Percentiles rank a stretch among this genome's conserved stretches.
Evolutionary conservation across 2,329 filamentous ascomycete species (phyloP).

Genomic region (Scleromitrula shiraiana): DNA sequence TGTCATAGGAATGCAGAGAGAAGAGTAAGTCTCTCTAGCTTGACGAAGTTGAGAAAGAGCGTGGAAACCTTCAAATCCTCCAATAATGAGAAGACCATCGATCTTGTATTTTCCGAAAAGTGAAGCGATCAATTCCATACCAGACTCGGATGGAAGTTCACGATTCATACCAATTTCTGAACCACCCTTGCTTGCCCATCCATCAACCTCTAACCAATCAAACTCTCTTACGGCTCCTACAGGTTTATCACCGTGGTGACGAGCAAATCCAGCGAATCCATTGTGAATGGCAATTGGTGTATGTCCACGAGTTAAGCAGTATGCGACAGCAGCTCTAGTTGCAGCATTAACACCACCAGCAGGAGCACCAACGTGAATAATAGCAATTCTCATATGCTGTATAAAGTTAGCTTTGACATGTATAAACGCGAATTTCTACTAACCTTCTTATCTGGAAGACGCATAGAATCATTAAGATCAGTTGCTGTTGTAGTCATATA

Average conservation of each 20-base stretch:
- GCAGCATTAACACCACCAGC: slow-evolving; percentile 98
- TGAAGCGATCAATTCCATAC: slow-evolving; percentile 73
- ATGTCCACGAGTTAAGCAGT: slow-evolving; percentile 87
- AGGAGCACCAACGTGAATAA: slow-evolving; percentile 93
- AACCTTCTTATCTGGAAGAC: slow-evolving; percentile 64
- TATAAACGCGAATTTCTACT: slow-evolving; percentile 22
- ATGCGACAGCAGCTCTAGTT: slow-evolving; percentile 84
- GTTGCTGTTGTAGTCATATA: slow-evolving; percentile 88
- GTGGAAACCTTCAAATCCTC: slow-evolving; percentile 95
- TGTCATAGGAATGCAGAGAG: slow-evolving; percentile 86
- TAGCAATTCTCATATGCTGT: slow-evolving; percentile 83
- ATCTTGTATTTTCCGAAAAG: slow-evolving; percentile 83
- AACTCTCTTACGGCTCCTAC: slow-evolving; percentile 77
- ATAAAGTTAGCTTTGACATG: slow-evolving; percentile 25
- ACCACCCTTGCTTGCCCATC: slow-evolving; percentile 92
- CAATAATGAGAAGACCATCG: slow-evolving; percentile 84
- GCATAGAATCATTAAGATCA: slow-evolving; percentile 56
- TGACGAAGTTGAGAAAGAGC: slow-evolving; percentile 80
- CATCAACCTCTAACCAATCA: slow-evolving; percentile 87
- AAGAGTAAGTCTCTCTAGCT: slow-evolving; percentile 68
- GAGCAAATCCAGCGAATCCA: slow-evolving; percentile 86
- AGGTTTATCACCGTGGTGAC: slow-evolving; percentile 80
- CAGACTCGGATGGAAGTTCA: slow-evolving; percentile 76
- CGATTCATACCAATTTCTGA: slow-evolving; percentile 98
- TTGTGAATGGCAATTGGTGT: slow-evolving; percentile 91